These are phyloP conservation scores for Anisodus acutangulus DNA, from an alignment of 257 asterid genomes.

Conservation along the genomic window DNA sequence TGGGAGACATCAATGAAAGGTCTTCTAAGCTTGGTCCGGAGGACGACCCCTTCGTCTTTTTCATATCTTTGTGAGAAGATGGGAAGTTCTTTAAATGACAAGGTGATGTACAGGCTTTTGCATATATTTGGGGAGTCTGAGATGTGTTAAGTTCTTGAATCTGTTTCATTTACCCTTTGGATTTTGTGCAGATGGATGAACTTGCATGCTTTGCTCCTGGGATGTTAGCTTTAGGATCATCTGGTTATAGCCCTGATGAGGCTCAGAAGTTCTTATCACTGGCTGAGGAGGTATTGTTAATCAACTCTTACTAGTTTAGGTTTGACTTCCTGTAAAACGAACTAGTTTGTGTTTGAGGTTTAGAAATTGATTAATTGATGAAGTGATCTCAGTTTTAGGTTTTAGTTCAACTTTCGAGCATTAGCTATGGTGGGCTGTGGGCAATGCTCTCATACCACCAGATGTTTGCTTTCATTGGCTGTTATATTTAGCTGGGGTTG, in stretches of 20 bases:
- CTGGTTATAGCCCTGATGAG: constrained; percentile 85
- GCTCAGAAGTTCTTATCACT: constrained; percentile 72
- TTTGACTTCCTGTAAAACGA: not conserved
- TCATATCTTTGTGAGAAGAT: constrained; percentile 89
- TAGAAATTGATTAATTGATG: constrained; percentile 21
- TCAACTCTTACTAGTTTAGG: constrained; percentile 23
- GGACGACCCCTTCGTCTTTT: constrained; percentile 87
- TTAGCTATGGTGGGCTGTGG: constrained; percentile 11
- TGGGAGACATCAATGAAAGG: constrained; percentile 99
- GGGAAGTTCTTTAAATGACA: constrained; percentile 77
- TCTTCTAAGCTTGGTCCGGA: constrained; percentile 88
- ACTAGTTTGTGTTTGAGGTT: constrained; percentile 9
- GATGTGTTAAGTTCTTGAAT: not conserved
- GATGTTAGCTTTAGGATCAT: constrained; percentile 93
- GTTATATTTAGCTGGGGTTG: not conserved
- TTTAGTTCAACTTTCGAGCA: constrained; percentile 16
- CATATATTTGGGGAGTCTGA: constrained; percentile 11
- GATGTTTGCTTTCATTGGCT: constrained; percentile 14
- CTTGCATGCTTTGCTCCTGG: constrained; percentile 99
- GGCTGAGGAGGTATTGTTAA: constrained; percentile 84
- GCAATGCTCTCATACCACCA: constrained; percentile 15
- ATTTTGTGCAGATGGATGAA: constrained; percentile 90
- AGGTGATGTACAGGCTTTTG: constrained; percentile 54
- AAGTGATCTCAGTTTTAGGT: not conserved
- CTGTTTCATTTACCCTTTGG: constrained; percentile 34